These are phyloP conservation scores for Fusarium tjaetaba DNA, from an alignment of 2,329 filamentous ascomycete species.

Conservation along the genomic window DNA sequence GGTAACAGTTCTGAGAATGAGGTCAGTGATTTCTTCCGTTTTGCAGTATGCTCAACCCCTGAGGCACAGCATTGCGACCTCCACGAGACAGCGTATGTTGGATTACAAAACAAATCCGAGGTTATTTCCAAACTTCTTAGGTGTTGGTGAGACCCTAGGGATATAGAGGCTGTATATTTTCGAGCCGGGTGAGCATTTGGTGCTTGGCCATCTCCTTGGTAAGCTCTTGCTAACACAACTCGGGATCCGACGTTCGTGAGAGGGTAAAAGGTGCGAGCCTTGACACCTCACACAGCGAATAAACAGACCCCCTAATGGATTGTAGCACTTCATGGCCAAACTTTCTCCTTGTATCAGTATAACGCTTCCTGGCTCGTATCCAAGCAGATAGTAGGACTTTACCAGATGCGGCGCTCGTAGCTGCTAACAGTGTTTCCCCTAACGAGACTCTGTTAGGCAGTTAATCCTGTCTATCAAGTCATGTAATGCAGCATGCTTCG, in stretches of 20 bases:
- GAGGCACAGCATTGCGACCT: background rate
- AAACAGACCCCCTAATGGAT: background rate
- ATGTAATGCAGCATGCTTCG: background rate
- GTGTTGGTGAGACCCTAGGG: background rate
- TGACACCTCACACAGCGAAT: background rate
- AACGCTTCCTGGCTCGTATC: background rate
- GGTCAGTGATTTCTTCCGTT: background rate
- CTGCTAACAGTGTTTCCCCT: background rate
- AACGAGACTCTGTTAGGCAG: too few species aligned
- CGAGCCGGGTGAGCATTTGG: background rate
- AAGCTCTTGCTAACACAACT: background rate
- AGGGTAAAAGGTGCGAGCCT: constrained; percentile 1
- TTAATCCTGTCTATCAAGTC: background rate
- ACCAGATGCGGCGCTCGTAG: background rate
- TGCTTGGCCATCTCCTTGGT: background rate
- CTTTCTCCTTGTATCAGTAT: background rate
- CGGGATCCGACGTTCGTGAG: constrained; percentile 1
- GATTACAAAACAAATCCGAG: background rate
- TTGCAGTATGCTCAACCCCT: background rate
- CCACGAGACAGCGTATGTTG: background rate
- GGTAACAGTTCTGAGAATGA: background rate
- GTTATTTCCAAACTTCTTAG: background rate
- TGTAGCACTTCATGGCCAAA: background rate
- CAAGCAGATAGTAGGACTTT: background rate
- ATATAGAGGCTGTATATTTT: background rate